Conservation (phyloP, 2,329 filamentous ascomycete species). For the Aspergillus sp. region DNA sequence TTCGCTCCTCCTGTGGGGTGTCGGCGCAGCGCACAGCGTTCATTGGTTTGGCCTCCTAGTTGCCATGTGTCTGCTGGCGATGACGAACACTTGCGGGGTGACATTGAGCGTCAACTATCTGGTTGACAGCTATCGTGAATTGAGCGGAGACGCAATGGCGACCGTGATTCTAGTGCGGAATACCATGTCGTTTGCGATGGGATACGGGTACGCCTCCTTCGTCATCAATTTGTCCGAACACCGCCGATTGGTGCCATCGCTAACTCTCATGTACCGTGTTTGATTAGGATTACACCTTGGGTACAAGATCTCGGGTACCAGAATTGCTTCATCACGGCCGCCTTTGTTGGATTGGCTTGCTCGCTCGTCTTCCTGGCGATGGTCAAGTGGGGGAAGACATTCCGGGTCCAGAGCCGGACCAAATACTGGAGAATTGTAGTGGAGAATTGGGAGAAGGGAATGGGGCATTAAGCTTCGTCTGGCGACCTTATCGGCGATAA, state of each 20-base stretch:
- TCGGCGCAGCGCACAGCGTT: slow-evolving; percentile 47
- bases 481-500: neutral
- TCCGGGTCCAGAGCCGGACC: slow-evolving; percentile 38
- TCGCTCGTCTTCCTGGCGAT: slow-evolving; percentile 46
- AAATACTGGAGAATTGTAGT: slow-evolving; percentile 44
- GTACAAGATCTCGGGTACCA: slow-evolving; percentile 48
- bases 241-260: neutral
- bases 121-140: slow-evolving; percentile 47
- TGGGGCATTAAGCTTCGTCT: slow-evolving; percentile 32
- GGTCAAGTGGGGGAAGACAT: slow-evolving; percentile 45
- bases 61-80: slow-evolving; percentile 49
- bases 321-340: slow-evolving; percentile 51
- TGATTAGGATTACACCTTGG: slow-evolving; percentile 52
- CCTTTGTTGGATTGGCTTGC: slow-evolving; percentile 43
- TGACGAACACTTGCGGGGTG: slow-evolving; percentile 43
- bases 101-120: slow-evolving; percentile 47
- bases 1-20: slow-evolving; percentile 45
- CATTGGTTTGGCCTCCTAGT: slow-evolving; percentile 50
- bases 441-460: slow-evolving; percentile 39
- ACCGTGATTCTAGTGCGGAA: slow-evolving; percentile 54
- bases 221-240: neutral
- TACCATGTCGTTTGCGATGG: slow-evolving; percentile 54
- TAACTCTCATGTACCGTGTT: neutral
- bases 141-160: slow-evolving; percentile 46
- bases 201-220: slow-evolving; percentile 41